Evolutionary conservation across 495 filamentous ascomycete species (phyloP).

Genomic region (Aspergillus haitiensis): DNA sequence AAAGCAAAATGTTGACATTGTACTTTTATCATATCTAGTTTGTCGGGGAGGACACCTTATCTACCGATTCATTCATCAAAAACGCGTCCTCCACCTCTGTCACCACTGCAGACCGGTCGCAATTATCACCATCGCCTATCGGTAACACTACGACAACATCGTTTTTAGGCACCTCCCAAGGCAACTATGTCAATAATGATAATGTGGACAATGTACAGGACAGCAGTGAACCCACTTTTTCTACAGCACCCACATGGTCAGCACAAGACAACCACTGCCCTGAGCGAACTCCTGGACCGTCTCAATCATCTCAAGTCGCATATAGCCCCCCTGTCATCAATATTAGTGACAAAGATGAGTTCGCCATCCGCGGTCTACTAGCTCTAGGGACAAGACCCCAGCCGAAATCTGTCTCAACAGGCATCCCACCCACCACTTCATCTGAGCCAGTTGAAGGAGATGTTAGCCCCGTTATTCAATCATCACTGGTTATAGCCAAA

Average conservation of each 20-base stretch:
- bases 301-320: background rate
- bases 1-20: too few species aligned
- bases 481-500: background rate
- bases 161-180: background rate
- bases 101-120: background rate
- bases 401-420: background rate
- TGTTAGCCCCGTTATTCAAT: background rate
- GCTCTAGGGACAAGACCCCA: constrained; percentile 31
- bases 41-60: constrained; percentile 21
- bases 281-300: background rate
- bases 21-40: constrained; percentile 22
- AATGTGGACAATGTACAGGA: background rate
- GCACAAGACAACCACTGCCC: background rate
- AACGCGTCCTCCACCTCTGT: background rate
- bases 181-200: background rate
- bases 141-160: background rate
- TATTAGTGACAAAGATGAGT: constrained; percentile 36
- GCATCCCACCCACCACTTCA: constrained; percentile 1
- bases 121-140: constrained; percentile 6
- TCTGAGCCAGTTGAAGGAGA: background rate
- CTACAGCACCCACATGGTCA: background rate
- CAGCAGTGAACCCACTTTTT: background rate
- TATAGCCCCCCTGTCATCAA: constrained; percentile 9
- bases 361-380: constrained; percentile 35
- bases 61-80: background rate